Percentiles rank a stretch among this genome's conserved stretches.
Conservation (phyloP, 148 eudicot species). For the Cornus kousa region DNA sequence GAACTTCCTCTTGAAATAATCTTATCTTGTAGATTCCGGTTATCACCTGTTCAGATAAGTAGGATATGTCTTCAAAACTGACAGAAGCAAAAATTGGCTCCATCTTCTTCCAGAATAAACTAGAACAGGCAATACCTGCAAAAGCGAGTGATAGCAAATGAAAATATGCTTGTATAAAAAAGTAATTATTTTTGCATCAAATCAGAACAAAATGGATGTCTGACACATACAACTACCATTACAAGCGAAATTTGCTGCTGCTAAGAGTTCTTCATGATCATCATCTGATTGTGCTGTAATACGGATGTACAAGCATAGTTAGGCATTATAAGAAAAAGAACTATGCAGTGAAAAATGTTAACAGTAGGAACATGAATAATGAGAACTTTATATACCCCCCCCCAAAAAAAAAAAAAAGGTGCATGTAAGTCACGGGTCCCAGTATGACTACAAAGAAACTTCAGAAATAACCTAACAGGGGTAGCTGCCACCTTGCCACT, state of each 20-base stretch:
- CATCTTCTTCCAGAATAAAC: conserved; percentile 77
- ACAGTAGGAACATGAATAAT: not conserved
- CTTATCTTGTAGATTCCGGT: not conserved
- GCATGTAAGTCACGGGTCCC: not conserved
- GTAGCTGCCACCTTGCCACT: too few relatives aligned
- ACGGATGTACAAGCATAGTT: conserved; percentile 2
- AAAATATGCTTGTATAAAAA: conserved; percentile 8
- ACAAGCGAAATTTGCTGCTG: conserved; percentile 70
- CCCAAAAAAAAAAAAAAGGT: not conserved
- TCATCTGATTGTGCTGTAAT: conserved; percentile 83
- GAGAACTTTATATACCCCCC: not conserved
- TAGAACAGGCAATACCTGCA: conserved; percentile 71
- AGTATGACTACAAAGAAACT: not conserved
- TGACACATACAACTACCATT: conserved; percentile 59
- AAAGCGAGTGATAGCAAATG: conserved; percentile 10
- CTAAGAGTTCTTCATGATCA: conserved; percentile 76
- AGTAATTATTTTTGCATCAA: not conserved
- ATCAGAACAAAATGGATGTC: conserved; percentile 5
- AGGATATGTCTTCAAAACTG: conserved; percentile 50
- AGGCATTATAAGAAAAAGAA: not conserved
- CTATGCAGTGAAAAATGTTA: not conserved
- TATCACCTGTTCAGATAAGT: conserved; percentile 66
- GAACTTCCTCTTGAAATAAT: not conserved
- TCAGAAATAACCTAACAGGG: too few relatives aligned
- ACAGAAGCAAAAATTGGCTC: conserved; percentile 57